Evolutionary conservation across 2,329 filamentous ascomycete species (phyloP).

Genomic region (Aureobasidium sp.): DNA sequence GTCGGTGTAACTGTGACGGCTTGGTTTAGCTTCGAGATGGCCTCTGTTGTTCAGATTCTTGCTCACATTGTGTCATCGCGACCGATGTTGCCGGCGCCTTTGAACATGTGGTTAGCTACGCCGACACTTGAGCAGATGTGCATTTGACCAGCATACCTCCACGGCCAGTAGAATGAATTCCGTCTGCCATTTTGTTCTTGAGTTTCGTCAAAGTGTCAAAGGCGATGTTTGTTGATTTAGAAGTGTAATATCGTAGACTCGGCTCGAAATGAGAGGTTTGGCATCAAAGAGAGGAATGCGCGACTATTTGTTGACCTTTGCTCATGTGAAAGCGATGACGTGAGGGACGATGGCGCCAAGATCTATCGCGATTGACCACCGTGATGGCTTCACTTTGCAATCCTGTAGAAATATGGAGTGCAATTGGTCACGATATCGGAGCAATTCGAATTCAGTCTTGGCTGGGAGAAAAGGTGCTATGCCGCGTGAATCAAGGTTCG

Average conservation of each 20-base stretch:
- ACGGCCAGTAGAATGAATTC: conserved; percentile 47
- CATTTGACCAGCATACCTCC: conserved; percentile 39
- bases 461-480: not conserved
- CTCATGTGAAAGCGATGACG: conserved; percentile 14
- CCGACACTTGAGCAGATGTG: not conserved
- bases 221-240: not conserved
- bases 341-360: not conserved
- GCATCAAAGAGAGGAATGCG: conserved; percentile 4
- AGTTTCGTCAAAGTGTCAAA: too few species aligned
- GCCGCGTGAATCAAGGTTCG: not conserved
- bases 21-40: not conserved
- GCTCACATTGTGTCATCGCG: conserved; percentile 41
- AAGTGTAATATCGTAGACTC: not conserved
- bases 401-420: not conserved
- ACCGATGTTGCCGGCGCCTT: conserved; percentile 54
- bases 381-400: not conserved
- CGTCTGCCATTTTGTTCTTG: conserved; percentile 18
- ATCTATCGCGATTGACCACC: not conserved
- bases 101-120: not conserved
- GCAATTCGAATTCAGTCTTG: not conserved
- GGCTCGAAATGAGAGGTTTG: not conserved
- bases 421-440: not conserved
- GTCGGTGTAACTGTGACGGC: conserved; percentile 33
- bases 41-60: not conserved
- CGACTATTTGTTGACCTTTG: conserved; percentile 7